Base-by-base conservation (phyloP, 1,139 yeast genomes). In the Sugiyamaella paludigena region DNA sequence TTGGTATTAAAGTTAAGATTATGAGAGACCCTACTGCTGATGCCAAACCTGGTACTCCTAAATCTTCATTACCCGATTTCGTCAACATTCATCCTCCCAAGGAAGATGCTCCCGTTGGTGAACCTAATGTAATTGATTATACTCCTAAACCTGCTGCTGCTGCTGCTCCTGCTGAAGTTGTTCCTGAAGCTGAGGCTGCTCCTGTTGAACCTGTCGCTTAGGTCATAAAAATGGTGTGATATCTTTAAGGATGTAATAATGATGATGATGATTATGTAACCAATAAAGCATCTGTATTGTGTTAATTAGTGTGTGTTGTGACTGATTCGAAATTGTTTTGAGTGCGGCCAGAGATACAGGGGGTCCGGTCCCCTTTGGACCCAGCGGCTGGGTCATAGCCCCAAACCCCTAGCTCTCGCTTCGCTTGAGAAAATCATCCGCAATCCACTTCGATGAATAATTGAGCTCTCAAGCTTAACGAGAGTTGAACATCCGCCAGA, bases 1-100 rank as follows among this genome's bases (percentile, higher is more conserved):
- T 92, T 73, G 99, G 99, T 84, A 86, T 92, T 75, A 92, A 87
- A 84, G 98, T 92, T 71, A 92, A 92, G 85, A 92, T 92, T 74
- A 92, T 92, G 99, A 88, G 87, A 76, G 98, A 92, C 82, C 97
- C 98, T 76, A 91, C 96, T 71, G 74, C 83, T 71, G 83, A 83
- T 83, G 60, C 64, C 54, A 86, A 79, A 77, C 70, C 74, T 64
- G 98, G 98, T 77, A 94, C 96, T 78, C 91, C 77, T 76, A 70
- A 70, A 69, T 76, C 84, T 54, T 75, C 83, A 53, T 84, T 92
- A 73, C 99, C 99, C 73, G 99, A 92, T 77, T 89, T 86, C 74
- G 98, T 87, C 74, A 80, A 83, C 77, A 87, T 92, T 72, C 77
- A 83, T 69, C 97, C 91, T 76, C 97, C 98, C 75, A 92, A 92